Percentiles rank a stretch among this genome's conserved stretches.
phyloP scores from a whole-genome alignment of 2,329 filamentous ascomycete genomes.

The Sporothrix brunneoviolacea region DNA sequence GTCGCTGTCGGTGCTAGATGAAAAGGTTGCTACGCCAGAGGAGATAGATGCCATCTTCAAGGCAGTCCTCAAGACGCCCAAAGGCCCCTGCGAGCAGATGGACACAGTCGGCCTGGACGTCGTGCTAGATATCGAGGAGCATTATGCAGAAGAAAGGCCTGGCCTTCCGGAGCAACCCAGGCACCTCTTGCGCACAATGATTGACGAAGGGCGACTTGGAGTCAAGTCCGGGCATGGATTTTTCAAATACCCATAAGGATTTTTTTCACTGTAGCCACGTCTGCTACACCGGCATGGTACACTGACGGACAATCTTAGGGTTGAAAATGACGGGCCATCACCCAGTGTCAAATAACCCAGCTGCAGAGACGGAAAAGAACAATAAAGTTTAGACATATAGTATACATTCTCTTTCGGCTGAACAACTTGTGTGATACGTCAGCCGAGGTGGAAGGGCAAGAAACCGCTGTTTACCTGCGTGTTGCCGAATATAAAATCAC shows the following conservation, averaged over 20 bases:
- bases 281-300: no score
- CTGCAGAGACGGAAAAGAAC: no score
- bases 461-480: not conserved
- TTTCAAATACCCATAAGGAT: not conserved
- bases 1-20: not conserved
- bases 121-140: conserved; percentile 1
- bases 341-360: no score
- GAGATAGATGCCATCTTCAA: conserved; percentile 6
- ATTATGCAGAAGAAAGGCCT: not conserved
- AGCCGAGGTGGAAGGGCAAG: not conserved
- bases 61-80: conserved; percentile 1
- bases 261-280: no score
- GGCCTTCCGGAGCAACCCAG: not conserved
- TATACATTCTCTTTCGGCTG: no score
- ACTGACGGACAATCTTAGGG: no score
- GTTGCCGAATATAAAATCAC: conserved; percentile 5
- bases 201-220: not conserved
- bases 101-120: conserved; percentile 6
- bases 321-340: no score
- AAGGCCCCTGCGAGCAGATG: conserved; percentile 5
- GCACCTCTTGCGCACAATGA: not conserved
- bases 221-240: not conserved
- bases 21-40: not conserved
- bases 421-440: not conserved
- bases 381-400: no score